phyloP scores from a whole-genome alignment of 805 yeast species.

The Hanseniaspora lachancei region DNA sequence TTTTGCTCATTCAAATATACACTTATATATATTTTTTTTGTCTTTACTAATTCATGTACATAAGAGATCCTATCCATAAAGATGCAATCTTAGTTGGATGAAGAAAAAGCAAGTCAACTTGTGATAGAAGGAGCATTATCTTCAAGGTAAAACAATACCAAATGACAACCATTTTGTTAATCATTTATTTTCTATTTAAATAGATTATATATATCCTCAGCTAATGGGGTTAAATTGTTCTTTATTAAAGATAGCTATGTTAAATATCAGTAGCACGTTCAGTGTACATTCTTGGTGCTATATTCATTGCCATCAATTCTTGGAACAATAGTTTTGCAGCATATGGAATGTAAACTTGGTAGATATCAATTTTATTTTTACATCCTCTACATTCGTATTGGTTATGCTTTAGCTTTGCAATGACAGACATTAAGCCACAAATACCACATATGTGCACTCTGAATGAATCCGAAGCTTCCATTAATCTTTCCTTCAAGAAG shows the following conservation, averaged over 20 bases:
- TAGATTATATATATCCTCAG: background rate
- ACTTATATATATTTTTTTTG: too few species aligned
- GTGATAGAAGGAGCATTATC: background rate
- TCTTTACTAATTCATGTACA: background rate
- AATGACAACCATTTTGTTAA: background rate
- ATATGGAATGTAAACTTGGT: slow-evolving; percentile 94
- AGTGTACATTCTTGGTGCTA: slow-evolving; percentile 93
- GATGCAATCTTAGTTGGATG: too few species aligned
- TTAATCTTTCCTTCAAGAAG: slow-evolving; percentile 88
- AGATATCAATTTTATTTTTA: slow-evolving; percentile 94
- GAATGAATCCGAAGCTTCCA: slow-evolving; percentile 99
- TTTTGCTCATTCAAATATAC: background rate
- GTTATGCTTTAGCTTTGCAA: slow-evolving; percentile 92
- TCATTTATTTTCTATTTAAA: background rate
- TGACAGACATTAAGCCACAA: slow-evolving; percentile 96
- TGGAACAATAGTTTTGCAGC: slow-evolving; percentile 97
- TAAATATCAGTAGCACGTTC: slow-evolving; percentile 47
- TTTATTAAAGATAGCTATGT: background rate
- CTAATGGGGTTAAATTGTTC: background rate
- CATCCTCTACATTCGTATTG: slow-evolving; percentile 98
- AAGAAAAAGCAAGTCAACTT: too few species aligned
- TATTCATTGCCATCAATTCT: slow-evolving; percentile 99
- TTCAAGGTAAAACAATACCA: background rate
- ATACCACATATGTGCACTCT: slow-evolving; percentile 96
- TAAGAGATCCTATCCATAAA: background rate